Evolutionary conservation across 768 basidiomycete species (phyloP), one percentile per base, ranked within the genome.

Genomic region (Mycena olivaceomarginata): DNA sequence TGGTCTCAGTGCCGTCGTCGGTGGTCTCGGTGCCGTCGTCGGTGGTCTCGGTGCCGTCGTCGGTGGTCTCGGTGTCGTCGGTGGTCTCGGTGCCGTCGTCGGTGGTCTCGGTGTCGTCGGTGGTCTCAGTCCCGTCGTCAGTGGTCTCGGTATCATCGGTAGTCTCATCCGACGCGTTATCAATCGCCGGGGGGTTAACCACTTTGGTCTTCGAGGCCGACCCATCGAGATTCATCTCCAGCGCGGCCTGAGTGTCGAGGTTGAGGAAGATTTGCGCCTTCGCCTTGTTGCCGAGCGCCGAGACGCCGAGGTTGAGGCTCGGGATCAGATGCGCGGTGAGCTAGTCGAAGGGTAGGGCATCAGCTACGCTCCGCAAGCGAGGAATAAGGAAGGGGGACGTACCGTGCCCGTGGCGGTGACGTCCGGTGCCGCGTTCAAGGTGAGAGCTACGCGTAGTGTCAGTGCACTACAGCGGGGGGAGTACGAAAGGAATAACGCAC

Each of bases 251-350:
- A 12, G 83, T 78, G 73, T 86, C 85, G 51, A 86, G 79, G 76
- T 78, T 41, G 67, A 81, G 51, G 66, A 64, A 77, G 51, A 80
- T 65, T 40, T 69, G 39, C 15, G 80, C 80, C 39, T 72, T 63
- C 4, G 75, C 80, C 62, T 78, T 81, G 59, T 69, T 69, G 7
- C 75, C 80, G 40, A 81, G 64, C 1, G 79, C 80, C 22, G 70
- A 68, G 59, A 87, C 75, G 25, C 85, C 85, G 70, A 86, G 77
- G 70, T 78, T 81, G 37, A 81, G 65, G 18, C 75, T 67, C 0
- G 85, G 86, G 73, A 84, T 85, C 56, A 87, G 79, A 60, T 87
- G 84, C 16, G 81, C 85, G 12, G 80, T 77, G 62, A 86, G 48
- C 51, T 51, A 31, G 31, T 31, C 31, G 31, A 31, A 31, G 48